Evolutionary conservation across 106 monocot genomes (phyloP), one percentile per base, ranked within the genome.

Genomic region (Apostasia shenzhenica): DNA sequence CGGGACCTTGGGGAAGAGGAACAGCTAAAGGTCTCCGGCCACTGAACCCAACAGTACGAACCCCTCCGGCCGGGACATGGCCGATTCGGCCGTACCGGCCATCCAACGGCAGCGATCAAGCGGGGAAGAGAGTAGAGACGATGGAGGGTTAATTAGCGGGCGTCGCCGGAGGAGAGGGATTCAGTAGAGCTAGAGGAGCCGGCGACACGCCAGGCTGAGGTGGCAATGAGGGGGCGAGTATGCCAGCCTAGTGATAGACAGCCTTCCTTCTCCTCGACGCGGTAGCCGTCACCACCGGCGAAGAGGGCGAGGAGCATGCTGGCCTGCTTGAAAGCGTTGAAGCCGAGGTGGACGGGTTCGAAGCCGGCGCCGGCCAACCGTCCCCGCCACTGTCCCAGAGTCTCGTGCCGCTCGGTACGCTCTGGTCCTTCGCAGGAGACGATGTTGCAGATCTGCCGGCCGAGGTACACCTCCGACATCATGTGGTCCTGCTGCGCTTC

Each of bases 161-260:
- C 62, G 1, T 42, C 13, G 61, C 8, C 8, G 41, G 61, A 41
- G 2, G 62, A 62, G 44, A 45, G 41, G 4, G 41, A 61, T 0
- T 61, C 61, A 44, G 11, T 13, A 12, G 41, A 11, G 54, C 59
- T 61, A 43, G 70, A 39, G 43, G 41, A 11, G 54, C 59, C 67
- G 48, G 70, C 44, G 48, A 67, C 61, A 43, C 87, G 78, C 90
- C 90, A 94, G 13, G 94, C 94, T 1, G 94, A 94, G 45, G 94
- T 79, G 70, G 94, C 87, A 76, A 94, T 85, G 68, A 94, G 82
- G 0, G 94, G 86, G 14, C 94, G 76, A 8, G 87, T 85, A 75
- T 94, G 94, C 94, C 94, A 94, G 1, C 87, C 94, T 9, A 94
- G 94, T 13, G 90, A 90, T 45, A 94, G 78, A 49, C 84, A 94